These are phyloP conservation scores for Macrolepiota dolichaula DNA, from an alignment of 768 basidiomycete species.

Conservation along the genomic window DNA sequence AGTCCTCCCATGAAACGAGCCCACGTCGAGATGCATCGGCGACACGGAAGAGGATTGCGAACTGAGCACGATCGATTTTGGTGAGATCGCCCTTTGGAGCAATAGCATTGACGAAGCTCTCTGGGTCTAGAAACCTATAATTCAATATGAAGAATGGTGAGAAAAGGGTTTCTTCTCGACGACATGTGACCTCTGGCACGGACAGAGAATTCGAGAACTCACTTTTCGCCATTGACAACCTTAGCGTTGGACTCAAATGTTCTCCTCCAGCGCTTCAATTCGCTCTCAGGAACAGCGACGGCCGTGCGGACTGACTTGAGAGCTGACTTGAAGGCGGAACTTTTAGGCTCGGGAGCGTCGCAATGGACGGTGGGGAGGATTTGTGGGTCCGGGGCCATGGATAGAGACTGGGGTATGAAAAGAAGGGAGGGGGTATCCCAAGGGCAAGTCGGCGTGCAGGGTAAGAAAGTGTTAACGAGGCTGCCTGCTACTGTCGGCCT, in stretches of 20 bases:
- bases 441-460: slow-evolving; percentile 12
- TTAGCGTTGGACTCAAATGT: slow-evolving; percentile 85
- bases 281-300: slow-evolving; percentile 72
- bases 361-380: slow-evolving; percentile 51
- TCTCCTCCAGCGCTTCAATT: slow-evolving; percentile 85
- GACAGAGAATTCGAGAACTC: slow-evolving; percentile 27
- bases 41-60: slow-evolving; percentile 85
- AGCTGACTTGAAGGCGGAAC: slow-evolving; percentile 47
- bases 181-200: slow-evolving; percentile 17
- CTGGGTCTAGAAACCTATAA: slow-evolving; percentile 76
- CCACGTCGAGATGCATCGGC: slow-evolving; percentile 78
- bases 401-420: slow-evolving; percentile 31
- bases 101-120: slow-evolving; percentile 94
- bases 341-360: slow-evolving; percentile 44
- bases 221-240: slow-evolving; percentile 79
- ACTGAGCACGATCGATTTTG: slow-evolving; percentile 86
- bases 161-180: slow-evolving; percentile 14
- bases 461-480: slow-evolving; percentile 16
- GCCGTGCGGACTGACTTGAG: slow-evolving; percentile 65
- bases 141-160: slow-evolving; percentile 12
- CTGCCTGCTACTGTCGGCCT: slow-evolving; percentile 17
- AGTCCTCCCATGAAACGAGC: slow-evolving; percentile 92
- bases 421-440: slow-evolving; percentile 26
- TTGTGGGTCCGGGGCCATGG: slow-evolving; percentile 36
- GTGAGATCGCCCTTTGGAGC: slow-evolving; percentile 82